A percentile compares a stretch with the other conserved stretches of the same genome.
These are phyloP conservation scores for Colletotrichum chrysophilum DNA, from an alignment of 2,329 filamentous ascomycete species.

Conservation along the genomic window DNA sequence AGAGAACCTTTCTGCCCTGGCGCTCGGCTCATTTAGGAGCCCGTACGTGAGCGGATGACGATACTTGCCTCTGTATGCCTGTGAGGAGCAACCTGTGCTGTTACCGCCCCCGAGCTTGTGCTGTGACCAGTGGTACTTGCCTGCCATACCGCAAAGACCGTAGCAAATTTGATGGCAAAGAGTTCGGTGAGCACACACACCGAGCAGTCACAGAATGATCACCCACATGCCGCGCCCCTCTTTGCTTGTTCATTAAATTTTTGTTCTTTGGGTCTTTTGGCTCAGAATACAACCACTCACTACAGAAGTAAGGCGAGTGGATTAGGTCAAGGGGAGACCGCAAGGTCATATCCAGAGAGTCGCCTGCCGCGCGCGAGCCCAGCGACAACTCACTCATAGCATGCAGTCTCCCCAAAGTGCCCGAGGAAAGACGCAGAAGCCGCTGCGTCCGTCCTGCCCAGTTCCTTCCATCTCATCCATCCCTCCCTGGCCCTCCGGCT, in stretches of 20 bases:
- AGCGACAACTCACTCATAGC: neutral
- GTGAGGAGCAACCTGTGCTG: neutral
- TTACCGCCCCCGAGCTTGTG: neutral
- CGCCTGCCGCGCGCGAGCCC: neutral
- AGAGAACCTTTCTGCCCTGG: neutral
- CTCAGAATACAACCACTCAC: slow-evolving; percentile 22
- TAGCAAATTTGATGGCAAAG: slow-evolving; percentile 1
- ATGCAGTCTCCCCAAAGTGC: neutral
- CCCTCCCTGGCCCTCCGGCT: neutral
- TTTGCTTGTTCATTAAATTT: slow-evolving; percentile 19
- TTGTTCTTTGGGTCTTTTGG: slow-evolving; percentile 10
- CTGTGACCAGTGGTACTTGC: neutral
- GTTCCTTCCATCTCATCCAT: neutral
- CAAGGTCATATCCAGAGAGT: neutral
- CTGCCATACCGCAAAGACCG: slow-evolving; percentile 5
- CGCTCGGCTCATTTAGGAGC: neutral
- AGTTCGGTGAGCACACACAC: neutral
- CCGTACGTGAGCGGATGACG: neutral
- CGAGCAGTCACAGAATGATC: slow-evolving; percentile 21
- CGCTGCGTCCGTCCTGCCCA: neutral
- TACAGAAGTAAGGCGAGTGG: slow-evolving; percentile 13
- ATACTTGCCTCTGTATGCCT: neutral
- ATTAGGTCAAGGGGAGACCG: slow-evolving; percentile 2
- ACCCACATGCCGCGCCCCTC: slow-evolving; percentile 10
- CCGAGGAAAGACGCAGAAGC: neutral